phyloP scores from a whole-genome alignment of 495 filamentous ascomycete genomes.

The Neurospora discreta region DNA sequence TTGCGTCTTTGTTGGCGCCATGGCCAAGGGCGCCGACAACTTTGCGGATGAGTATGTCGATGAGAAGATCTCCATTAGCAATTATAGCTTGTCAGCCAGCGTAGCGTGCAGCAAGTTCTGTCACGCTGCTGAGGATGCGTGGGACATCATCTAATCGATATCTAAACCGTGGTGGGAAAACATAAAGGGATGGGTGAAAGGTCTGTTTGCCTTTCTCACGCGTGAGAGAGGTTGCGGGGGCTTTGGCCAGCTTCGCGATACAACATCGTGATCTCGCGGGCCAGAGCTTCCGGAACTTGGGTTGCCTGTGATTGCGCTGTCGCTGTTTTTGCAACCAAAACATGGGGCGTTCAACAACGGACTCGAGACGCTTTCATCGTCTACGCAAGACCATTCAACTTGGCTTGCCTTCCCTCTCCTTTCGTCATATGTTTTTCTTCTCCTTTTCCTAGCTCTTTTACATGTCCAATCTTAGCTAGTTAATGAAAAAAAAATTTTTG shows the following conservation, averaged over 20 bases:
- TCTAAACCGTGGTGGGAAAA: neutral
- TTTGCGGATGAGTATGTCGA: constrained; percentile 93
- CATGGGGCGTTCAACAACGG: constrained; percentile 66
- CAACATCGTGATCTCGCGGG: constrained; percentile 33
- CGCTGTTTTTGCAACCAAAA: constrained; percentile 77
- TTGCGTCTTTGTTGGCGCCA: constrained; percentile 94
- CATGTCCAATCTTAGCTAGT: neutral
- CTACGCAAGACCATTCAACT: constrained; percentile 60
- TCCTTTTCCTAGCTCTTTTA: neutral
- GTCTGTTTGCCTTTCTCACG: constrained; percentile 18
- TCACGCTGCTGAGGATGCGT: constrained; percentile 93
- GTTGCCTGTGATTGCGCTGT: constrained; percentile 43
- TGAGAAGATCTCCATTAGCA: constrained; percentile 95
- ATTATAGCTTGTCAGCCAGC: constrained; percentile 91
- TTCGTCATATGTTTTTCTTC: constrained; percentile 7
- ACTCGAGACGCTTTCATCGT: constrained; percentile 59
- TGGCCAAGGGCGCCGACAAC: constrained; percentile 93
- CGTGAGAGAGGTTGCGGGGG: constrained; percentile 16
- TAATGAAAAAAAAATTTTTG: neutral
- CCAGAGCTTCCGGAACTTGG: constrained; percentile 31
- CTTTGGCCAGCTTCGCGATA: constrained; percentile 30
- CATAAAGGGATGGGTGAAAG: constrained; percentile 19
- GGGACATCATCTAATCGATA: constrained; percentile 70
- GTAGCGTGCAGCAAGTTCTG: constrained; percentile 99
- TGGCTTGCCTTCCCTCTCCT: constrained; percentile 39